Conservation (phyloP, 176 grass and related monocot genomes). For the Pontederia crassipes region DNA sequence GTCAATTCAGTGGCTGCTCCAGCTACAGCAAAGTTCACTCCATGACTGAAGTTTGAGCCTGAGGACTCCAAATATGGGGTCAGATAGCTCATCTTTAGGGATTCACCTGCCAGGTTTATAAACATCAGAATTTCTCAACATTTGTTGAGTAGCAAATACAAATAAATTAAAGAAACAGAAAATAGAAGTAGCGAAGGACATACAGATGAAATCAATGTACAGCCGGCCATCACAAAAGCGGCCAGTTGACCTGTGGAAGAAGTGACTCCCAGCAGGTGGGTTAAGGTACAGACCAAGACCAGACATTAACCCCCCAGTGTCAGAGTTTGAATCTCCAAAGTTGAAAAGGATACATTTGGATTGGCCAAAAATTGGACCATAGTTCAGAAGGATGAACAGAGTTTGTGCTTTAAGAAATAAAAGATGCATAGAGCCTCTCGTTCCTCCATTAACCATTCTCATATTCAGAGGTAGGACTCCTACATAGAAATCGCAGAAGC, state of each 20-base stretch:
- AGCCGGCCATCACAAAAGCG: conserved; percentile 53
- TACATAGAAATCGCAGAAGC: too few relatives aligned
- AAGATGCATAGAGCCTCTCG: background rate
- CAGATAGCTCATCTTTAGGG: conserved; percentile 28
- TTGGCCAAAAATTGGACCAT: background rate
- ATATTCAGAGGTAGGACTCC: background rate
- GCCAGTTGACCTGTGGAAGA: conserved; percentile 45
- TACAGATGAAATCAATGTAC: conserved; percentile 58
- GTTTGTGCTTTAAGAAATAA: background rate
- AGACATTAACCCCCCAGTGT: conserved; percentile 36
- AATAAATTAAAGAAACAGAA: background rate
- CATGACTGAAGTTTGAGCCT: conserved; percentile 27
- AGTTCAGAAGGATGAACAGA: background rate
- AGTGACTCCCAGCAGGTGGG: conserved; percentile 28
- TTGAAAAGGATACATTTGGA: conserved; percentile 43
- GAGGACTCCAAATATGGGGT: conserved; percentile 52
- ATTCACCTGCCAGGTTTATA: conserved; percentile 29
- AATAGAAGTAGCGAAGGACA: background rate
- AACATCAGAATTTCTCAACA: background rate
- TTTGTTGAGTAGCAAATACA: background rate
- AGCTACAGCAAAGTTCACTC: conserved; percentile 51
- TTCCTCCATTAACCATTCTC: background rate
- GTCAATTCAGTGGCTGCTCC: conserved; percentile 13
- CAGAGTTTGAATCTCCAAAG: conserved; percentile 66
- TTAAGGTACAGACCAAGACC: conserved; percentile 30